These are phyloP conservation scores for Cladosporium sp. DNA, from an alignment of 2,329 filamentous ascomycete genomes.

Conservation along the genomic window DNA sequence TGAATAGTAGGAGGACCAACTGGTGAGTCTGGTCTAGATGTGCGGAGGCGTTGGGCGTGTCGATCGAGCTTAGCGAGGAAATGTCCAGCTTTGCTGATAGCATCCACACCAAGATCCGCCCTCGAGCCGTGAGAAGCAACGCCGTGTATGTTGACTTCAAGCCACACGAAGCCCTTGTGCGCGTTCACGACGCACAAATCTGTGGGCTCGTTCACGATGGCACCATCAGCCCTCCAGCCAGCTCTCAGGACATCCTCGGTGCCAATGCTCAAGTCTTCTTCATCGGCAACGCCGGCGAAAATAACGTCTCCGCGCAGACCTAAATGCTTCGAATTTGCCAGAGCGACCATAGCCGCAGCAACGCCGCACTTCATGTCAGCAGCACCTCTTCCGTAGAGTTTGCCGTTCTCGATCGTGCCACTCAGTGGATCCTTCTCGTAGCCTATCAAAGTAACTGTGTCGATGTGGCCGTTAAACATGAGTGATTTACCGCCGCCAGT, in stretches of 20 bases:
- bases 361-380: slow-evolving; percentile 58
- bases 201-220: slow-evolving; percentile 55
- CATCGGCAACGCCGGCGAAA: slow-evolving; percentile 57
- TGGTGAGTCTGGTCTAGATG: background rate
- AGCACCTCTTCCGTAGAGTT: slow-evolving; percentile 45
- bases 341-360: slow-evolving; percentile 50
- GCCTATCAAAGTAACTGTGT: slow-evolving; percentile 4
- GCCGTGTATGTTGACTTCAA: slow-evolving; percentile 12
- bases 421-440: background rate
- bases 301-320: slow-evolving; percentile 53
- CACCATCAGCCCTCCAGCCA: slow-evolving; percentile 57
- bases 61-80: slow-evolving; percentile 13
- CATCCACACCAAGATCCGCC: slow-evolving; percentile 9
- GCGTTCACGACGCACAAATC: slow-evolving; percentile 40
- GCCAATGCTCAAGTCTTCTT: slow-evolving; percentile 55
- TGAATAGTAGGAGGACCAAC: slow-evolving; percentile 8
- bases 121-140: slow-evolving; percentile 5
- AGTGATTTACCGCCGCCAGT: background rate
- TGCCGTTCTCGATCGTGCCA: background rate
- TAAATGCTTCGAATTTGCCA: slow-evolving; percentile 38
- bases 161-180: slow-evolving; percentile 19
- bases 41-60: background rate
- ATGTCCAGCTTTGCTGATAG: slow-evolving; percentile 12
- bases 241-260: slow-evolving; percentile 54
- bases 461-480: slow-evolving; percentile 12